Evolutionary conservation across 768 basidiomycete species (phyloP), one percentile per base, ranked within the genome.

Genomic region (Tylopilus vinaceipallidus): DNA sequence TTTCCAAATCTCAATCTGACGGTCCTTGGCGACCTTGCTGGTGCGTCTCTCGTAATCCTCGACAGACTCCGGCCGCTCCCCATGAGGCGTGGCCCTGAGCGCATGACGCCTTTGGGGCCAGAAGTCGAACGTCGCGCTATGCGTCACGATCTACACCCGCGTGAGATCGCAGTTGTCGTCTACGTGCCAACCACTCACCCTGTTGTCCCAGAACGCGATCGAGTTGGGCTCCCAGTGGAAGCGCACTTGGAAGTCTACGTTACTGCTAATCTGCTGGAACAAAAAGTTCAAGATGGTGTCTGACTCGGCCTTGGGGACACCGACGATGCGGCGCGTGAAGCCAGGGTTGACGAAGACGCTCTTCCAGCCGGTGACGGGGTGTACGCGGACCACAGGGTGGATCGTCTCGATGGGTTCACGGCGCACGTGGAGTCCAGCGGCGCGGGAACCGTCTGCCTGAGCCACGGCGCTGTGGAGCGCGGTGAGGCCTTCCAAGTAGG

Each of bases 141-240:
- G 91, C 13, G 78, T 87, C 34, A 84, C 83, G 50, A 88, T 62
- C 86, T 86, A 11, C 14, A 29, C 37, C 14, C 33, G 12, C 13
- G 39, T 47, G 24, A 56, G 53, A 36, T 46, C 19, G 1, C 41
- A 16, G 3, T 23, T 19, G 10, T 19, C 12, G 35, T 17, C 17
- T 2, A 22, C 1, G 17, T 13, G 1, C 22, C 27, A 19, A 43
- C 11, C 4, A 43, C 55, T 77, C 54, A 87, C 86, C 66, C 89
- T 75, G 67, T 91, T 91, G 60, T 92, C 88, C 90, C 91, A 92
- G 64, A 91, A 74, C n/a, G 88, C 89, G 45, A 91, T 71, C 35
- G 86, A 84, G 62, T 89, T 82, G 32, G 75, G 71, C 62, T 85
- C 77, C 90, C 90, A 91, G 54, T 75, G 79, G 76, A 87, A 87